Evolutionary conservation across 169 alveolate genomes (phyloP).

Genomic region (Plasmodium cynomolgi): DNA sequence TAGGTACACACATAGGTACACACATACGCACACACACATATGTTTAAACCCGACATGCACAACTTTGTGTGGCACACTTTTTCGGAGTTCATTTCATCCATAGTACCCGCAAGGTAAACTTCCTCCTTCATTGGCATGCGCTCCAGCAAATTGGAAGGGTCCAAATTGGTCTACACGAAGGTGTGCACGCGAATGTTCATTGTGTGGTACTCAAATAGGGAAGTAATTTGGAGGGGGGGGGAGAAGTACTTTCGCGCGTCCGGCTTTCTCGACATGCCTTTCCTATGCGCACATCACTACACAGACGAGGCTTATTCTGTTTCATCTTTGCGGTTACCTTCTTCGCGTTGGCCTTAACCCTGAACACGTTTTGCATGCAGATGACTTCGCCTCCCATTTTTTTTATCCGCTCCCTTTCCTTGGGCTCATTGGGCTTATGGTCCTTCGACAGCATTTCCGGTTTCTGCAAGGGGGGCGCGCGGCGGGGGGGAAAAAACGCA

Average conservation of each 20-base stretch:
- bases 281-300: not conserved
- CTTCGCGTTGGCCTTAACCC: slow-evolving; percentile 56
- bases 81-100: not conserved
- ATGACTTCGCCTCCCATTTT: slow-evolving; percentile 74
- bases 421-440: slow-evolving; percentile 73
- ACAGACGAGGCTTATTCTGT: not conserved
- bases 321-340: slow-evolving; percentile 16
- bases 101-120: slow-evolving; percentile 66
- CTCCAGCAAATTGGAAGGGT: slow-evolving; percentile 36
- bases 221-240: not conserved
- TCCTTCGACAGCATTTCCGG: slow-evolving; percentile 41
- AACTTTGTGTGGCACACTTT: not conserved
- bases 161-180: not conserved
- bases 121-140: slow-evolving; percentile 52
- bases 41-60: not conserved
- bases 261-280: not conserved
- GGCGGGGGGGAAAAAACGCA: not conserved
- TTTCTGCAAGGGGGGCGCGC: not conserved
- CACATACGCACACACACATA: not conserved
- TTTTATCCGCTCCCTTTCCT: slow-evolving; percentile 69
- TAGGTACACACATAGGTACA: not conserved
- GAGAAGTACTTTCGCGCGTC: not conserved
- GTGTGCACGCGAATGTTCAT: not conserved
- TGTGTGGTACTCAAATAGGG: not conserved
- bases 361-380: slow-evolving; percentile 64